Evolutionary conservation across 2,329 filamentous ascomycete species (phyloP).

Genomic region (Dactylonectria macrodidyma): DNA sequence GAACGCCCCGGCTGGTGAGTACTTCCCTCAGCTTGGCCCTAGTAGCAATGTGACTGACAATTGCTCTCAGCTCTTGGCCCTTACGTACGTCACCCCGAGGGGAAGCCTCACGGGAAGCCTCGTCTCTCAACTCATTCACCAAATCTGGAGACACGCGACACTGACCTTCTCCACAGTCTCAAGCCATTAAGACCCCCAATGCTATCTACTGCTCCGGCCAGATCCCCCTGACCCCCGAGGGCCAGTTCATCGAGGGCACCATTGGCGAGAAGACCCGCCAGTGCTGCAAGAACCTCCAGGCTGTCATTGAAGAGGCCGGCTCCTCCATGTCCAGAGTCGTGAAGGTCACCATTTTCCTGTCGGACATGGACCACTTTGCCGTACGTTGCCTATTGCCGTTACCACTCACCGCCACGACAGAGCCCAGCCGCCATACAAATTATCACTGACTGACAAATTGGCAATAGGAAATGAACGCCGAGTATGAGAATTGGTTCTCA

Average conservation of each 20-base stretch:
- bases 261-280: constrained; percentile 75
- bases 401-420: not conserved
- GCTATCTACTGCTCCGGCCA: constrained; percentile 80
- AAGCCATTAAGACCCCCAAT: constrained; percentile 76
- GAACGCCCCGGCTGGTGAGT: constrained; percentile 72
- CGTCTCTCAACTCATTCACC: constrained; percentile 14
- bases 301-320: constrained; percentile 86
- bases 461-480: constrained; percentile 81
- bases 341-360: constrained; percentile 93
- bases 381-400: constrained; percentile 52
- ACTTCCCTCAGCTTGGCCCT: not conserved
- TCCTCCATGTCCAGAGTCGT: constrained; percentile 85
- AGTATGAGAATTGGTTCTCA: constrained; percentile 86
- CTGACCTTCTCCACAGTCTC: constrained; percentile 63
- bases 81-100: constrained; percentile 65
- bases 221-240: constrained; percentile 77
- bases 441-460: constrained; percentile 1
- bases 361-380: constrained; percentile 91
- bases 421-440: not conserved
- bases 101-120: constrained; percentile 20
- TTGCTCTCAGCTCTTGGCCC: constrained; percentile 68
- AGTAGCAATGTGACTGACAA: constrained; percentile 24
- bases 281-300: constrained; percentile 83
- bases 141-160: not conserved
- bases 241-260: constrained; percentile 69